Conservation (phyloP, 192 early-diverging fungal genomes). For the Podila horticola region DNA sequence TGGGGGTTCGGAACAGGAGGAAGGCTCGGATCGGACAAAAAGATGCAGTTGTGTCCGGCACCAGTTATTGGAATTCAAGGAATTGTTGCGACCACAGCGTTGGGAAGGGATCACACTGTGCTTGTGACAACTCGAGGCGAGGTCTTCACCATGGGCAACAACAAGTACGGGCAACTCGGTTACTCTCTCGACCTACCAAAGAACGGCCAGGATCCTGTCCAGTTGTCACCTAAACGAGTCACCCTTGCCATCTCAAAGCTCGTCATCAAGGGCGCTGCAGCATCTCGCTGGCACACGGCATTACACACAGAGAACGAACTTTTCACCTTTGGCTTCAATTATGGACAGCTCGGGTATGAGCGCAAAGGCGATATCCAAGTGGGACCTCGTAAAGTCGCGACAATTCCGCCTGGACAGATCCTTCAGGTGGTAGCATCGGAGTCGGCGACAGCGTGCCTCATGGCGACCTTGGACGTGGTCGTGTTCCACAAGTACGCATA, state of each 20-base stretch:
- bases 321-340: conserved; percentile 77
- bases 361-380: conserved; percentile 58
- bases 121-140: conserved; percentile 64
- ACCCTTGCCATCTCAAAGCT: conserved; percentile 62
- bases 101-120: conserved; percentile 79
- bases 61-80: conserved; percentile 58
- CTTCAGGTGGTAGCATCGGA: conserved; percentile 72
- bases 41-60: conserved; percentile 65
- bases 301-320: conserved; percentile 66
- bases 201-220: conserved; percentile 52
- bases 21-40: conserved; percentile 71
- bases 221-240: conserved; percentile 63
- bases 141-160: conserved; percentile 75
- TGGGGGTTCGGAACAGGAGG: conserved; percentile 80
- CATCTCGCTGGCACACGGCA: conserved; percentile 74
- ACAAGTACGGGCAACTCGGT: conserved; percentile 73
- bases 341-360: conserved; percentile 75
- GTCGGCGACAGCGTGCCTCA: conserved; percentile 71
- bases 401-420: conserved; percentile 62
- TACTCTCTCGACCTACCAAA: conserved; percentile 38
- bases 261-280: conserved; percentile 66
- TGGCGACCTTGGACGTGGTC: conserved; percentile 63
- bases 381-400: conserved; percentile 70
- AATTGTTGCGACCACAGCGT: conserved; percentile 52
- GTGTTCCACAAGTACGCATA: conserved; percentile 65